A percentile compares a stretch with the other conserved stretches of the same genome.
Evolutionary conservation across 371 early-diverging fungal species (phyloP).

Genomic region (Mortierella sp.): DNA sequence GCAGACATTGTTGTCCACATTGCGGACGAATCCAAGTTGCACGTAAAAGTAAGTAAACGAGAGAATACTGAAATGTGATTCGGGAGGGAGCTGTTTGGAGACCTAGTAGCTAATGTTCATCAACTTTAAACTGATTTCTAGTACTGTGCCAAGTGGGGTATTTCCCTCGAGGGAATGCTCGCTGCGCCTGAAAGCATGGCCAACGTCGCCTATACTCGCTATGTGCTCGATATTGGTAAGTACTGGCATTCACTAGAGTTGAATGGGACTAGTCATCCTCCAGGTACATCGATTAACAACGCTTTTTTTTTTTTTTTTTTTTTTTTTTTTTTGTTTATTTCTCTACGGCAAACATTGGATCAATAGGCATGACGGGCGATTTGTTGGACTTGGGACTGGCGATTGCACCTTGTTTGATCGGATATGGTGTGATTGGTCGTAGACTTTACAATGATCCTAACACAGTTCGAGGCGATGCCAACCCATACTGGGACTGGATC

Average conservation of each 20-base stretch:
- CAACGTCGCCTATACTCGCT: constrained; percentile 86
- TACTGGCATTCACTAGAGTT: background rate
- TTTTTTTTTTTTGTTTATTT: background rate
- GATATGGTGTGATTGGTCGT: constrained; percentile 84
- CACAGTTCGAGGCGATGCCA: constrained; percentile 74
- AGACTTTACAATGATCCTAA: constrained; percentile 70
- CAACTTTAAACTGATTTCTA: constrained; percentile 32
- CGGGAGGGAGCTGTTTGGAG: background rate
- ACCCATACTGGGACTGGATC: constrained; percentile 89
- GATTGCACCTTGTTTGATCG: constrained; percentile 83
- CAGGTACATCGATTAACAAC: background rate
- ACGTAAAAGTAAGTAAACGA: constrained; percentile 62
- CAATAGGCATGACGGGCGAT: constrained; percentile 70
- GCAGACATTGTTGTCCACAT: constrained; percentile 73
- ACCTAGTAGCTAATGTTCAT: no score
- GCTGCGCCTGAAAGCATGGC: constrained; percentile 74
- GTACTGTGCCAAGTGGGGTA: constrained; percentile 80
- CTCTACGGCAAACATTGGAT: background rate
- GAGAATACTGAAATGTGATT: background rate
- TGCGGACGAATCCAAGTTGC: constrained; percentile 72
- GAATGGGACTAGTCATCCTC: constrained; percentile 1
- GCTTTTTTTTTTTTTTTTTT: background rate
- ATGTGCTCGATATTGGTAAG: constrained; percentile 77
- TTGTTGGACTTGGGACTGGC: constrained; percentile 80
- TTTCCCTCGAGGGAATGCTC: constrained; percentile 72